Evolutionary conservation across 2,329 filamentous ascomycete species (phyloP).

Genomic region (Monosporascus sp.): DNA sequence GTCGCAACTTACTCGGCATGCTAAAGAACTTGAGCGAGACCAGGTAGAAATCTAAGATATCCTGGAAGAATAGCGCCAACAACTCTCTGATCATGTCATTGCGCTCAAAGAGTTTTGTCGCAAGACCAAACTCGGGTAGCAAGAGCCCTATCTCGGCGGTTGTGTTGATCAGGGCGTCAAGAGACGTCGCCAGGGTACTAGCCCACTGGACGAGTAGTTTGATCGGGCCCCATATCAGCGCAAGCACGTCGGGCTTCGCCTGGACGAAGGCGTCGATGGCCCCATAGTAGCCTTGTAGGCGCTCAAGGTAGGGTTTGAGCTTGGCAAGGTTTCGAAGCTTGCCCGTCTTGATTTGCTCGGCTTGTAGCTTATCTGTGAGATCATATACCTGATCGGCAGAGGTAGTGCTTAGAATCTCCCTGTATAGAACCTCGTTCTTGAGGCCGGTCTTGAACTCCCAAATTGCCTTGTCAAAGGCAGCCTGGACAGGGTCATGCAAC

Average conservation of each 20-base stretch:
- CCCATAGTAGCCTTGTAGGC: slow-evolving; percentile 21
- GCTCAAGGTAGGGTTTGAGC: slow-evolving; percentile 25
- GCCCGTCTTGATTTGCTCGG: slow-evolving; percentile 21
- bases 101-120: slow-evolving; percentile 14
- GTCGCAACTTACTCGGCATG: slow-evolving; percentile 17
- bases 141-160: slow-evolving; percentile 17
- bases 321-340: slow-evolving; percentile 24
- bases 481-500: too few species aligned
- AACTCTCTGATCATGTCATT: slow-evolving; percentile 20
- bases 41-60: slow-evolving; percentile 31
- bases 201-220: slow-evolving; percentile 20
- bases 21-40: slow-evolving; percentile 26
- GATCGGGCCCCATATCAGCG: slow-evolving; percentile 33
- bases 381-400: slow-evolving; percentile 29
- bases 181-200: slow-evolving; percentile 12
- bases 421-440: too few species aligned
- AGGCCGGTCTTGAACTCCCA: too few species aligned
- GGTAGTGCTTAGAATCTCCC: slow-evolving; percentile 1
- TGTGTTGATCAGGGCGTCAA: slow-evolving; percentile 19
- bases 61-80: slow-evolving; percentile 28
- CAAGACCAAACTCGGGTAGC: slow-evolving; percentile 22
- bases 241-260: slow-evolving; percentile 27
- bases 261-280: slow-evolving; percentile 26
- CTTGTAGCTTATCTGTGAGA: slow-evolving; percentile 26
- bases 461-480: too few species aligned